These are phyloP conservation scores for Claviceps africana DNA, from an alignment of 2,329 filamentous ascomycete genomes.

Conservation along the genomic window DNA sequence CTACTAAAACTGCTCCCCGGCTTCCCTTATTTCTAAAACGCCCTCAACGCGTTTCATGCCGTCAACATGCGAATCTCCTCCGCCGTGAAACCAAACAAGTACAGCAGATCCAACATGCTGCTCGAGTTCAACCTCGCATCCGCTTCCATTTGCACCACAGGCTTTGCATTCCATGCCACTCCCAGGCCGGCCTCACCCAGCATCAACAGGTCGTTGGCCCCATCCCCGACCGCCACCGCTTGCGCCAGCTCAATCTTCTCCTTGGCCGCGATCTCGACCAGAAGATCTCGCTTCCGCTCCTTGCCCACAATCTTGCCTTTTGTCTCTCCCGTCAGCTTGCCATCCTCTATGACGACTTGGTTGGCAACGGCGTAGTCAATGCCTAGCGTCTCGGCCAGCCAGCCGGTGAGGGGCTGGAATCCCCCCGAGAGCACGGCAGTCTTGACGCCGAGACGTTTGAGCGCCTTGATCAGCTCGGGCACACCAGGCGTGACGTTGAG, in stretches of 20 bases:
- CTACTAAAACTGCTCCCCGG: no score
- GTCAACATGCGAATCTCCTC: constrained; percentile 35
- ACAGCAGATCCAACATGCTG: constrained; percentile 57
- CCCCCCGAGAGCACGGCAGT: constrained; percentile 86
- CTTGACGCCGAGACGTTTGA: constrained; percentile 70
- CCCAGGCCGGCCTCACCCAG: constrained; percentile 61
- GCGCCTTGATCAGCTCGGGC: constrained; percentile 53
- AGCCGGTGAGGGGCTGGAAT: constrained; percentile 77
- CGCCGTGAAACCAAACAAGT: constrained; percentile 57
- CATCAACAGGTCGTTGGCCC: constrained; percentile 74
- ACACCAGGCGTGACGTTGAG: constrained; percentile 77
- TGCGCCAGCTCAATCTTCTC: constrained; percentile 53
- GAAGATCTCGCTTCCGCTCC: constrained; percentile 57
- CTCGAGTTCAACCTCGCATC: constrained; percentile 57
- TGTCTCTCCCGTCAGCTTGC: constrained; percentile 56
- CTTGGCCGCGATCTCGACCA: constrained; percentile 54
- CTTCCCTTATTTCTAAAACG: neutral
- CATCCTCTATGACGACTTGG: constrained; percentile 53
- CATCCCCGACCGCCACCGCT: constrained; percentile 64
- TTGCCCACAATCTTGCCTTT: constrained; percentile 60
- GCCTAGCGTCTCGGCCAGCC: constrained; percentile 67
- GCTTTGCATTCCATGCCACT: constrained; percentile 76
- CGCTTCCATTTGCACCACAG: constrained; percentile 65
- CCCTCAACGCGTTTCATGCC: neutral
- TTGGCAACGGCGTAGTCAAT: constrained; percentile 86